These are phyloP conservation scores for Starmera amethionina DNA, from an alignment of 805 yeast species.

Conservation along the genomic window DNA sequence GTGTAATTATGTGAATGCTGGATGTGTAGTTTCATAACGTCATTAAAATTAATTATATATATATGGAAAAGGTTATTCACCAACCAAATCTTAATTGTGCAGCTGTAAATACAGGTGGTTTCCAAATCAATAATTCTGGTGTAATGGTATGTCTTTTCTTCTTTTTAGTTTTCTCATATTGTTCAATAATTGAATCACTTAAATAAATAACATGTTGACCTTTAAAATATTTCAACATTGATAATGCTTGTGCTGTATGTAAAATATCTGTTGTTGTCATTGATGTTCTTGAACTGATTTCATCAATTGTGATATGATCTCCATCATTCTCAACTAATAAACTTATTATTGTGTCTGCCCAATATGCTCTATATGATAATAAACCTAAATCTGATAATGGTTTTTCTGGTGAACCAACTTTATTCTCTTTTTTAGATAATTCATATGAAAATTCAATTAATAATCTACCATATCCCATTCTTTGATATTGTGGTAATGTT, in stretches of 20 bases:
- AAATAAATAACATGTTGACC: conserved; percentile 89
- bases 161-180: conserved; percentile 57
- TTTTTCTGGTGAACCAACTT: conserved; percentile 94
- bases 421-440: conserved; percentile 77
- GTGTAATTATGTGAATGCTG: not conserved
- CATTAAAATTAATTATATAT: not conserved
- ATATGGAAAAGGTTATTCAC: conserved; percentile 28
- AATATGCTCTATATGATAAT: conserved; percentile 85
- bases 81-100: conserved; percentile 94
- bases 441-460: conserved; percentile 91
- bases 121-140: conserved; percentile 71
- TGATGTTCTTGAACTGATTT: conserved; percentile 73
- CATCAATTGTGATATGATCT: conserved; percentile 69
- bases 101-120: conserved; percentile 90
- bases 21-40: not conserved
- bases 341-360: conserved; percentile 86
- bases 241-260: conserved; percentile 86
- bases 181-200: conserved; percentile 71
- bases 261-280: conserved; percentile 96
- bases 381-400: conserved; percentile 94
- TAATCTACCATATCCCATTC: conserved; percentile 88
- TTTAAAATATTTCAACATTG: conserved; percentile 82
- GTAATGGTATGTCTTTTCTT: conserved; percentile 72
- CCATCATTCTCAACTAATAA: conserved; percentile 52
- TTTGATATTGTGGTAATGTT: conserved; percentile 92